phyloP scores from a whole-genome alignment of 2,329 filamentous ascomycete species.

The Penicillium sp. region DNA sequence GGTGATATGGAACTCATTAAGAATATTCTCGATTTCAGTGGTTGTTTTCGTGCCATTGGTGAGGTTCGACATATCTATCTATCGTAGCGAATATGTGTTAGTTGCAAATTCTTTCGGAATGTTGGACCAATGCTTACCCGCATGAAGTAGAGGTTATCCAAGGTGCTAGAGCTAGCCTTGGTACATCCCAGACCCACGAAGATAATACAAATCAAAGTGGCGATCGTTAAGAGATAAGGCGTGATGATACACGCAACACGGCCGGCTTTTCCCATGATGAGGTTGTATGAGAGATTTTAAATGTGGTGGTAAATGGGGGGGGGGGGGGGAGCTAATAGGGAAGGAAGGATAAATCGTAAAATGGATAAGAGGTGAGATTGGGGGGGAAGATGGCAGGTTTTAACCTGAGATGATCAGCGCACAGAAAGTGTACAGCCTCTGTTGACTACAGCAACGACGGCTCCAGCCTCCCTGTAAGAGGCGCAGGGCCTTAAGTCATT shows the following conservation, averaged over 20 bases:
- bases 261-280: slow-evolving; percentile 67
- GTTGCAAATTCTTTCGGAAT: background rate
- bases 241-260: slow-evolving; percentile 83
- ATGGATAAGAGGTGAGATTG: background rate
- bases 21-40: slow-evolving; percentile 29
- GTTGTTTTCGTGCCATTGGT: slow-evolving; percentile 44
- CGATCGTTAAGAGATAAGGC: slow-evolving; percentile 79
- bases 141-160: slow-evolving; percentile 58
- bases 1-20: slow-evolving; percentile 35
- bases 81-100: background rate
- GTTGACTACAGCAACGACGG: slow-evolving; percentile 2
- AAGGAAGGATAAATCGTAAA: slow-evolving; percentile 1
- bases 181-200: slow-evolving; percentile 60
- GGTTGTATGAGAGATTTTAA: background rate
- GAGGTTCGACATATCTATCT: slow-evolving; percentile 64
- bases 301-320: background rate
- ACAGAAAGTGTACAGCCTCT: slow-evolving; percentile 15
- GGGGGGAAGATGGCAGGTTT: slow-evolving; percentile 8
- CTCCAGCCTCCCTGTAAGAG: slow-evolving; percentile 24
- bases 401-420: slow-evolving; percentile 15
- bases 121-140: slow-evolving; percentile 33
- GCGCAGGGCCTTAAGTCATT: slow-evolving; percentile 12
- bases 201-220: slow-evolving; percentile 67
- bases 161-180: slow-evolving; percentile 47
- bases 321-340: background rate